Evolutionary conservation across 805 yeast species (phyloP).

Genomic region (Metschnikowia borealis): DNA sequence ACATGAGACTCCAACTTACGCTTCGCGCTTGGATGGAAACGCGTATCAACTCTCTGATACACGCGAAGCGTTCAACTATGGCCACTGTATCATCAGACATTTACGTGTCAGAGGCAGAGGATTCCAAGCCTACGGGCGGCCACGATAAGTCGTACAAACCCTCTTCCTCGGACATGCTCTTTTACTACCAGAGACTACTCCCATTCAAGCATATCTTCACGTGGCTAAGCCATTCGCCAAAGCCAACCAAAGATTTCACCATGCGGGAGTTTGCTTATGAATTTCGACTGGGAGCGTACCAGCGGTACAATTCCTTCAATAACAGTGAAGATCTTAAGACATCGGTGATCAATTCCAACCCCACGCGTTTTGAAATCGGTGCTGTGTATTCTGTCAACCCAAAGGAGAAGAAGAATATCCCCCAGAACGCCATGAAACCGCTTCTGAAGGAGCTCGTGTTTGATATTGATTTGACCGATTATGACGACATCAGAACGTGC

Average conservation of each 20-base stretch:
- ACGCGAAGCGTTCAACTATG: not conserved
- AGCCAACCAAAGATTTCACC: slow-evolving; percentile 70
- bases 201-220: slow-evolving; percentile 79
- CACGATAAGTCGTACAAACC: slow-evolving; percentile 21
- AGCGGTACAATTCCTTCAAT: slow-evolving; percentile 77
- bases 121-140: slow-evolving; percentile 1
- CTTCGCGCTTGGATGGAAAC: not conserved
- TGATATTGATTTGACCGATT: slow-evolving; percentile 97
- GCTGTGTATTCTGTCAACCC: slow-evolving; percentile 88
- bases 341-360: slow-evolving; percentile 70
- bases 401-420: slow-evolving; percentile 70
- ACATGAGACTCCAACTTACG: not conserved
- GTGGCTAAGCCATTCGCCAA: slow-evolving; percentile 86
- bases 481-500: slow-evolving; percentile 90
- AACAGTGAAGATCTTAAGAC: slow-evolving; percentile 68
- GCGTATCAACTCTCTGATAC: not conserved
- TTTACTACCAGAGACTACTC: slow-evolving; percentile 63
- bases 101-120: slow-evolving; percentile 1
- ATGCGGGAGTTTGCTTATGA: slow-evolving; percentile 94
- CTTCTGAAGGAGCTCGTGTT: slow-evolving; percentile 83
- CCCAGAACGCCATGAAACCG: slow-evolving; percentile 77
- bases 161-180: slow-evolving; percentile 61
- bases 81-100: not conserved
- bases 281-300: slow-evolving; percentile 79
- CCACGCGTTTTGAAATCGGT: slow-evolving; percentile 92